phyloP scores from a whole-genome alignment of 768 basidiomycete genomes.

The Scleroderma bovista region DNA sequence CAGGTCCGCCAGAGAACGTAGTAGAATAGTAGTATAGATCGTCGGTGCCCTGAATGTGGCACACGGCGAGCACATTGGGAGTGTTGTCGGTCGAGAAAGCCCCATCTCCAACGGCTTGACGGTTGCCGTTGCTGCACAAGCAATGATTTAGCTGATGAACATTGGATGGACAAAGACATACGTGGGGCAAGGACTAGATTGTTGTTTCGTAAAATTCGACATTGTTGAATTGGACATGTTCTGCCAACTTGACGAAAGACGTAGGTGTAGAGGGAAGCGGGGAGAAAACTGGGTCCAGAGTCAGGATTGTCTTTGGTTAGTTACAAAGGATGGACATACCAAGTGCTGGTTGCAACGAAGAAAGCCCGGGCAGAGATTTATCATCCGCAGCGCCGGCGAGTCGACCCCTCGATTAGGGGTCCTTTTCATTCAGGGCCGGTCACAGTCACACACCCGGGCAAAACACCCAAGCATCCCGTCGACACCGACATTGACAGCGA shows the following conservation, averaged over 20 bases:
- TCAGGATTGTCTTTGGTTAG: neutral
- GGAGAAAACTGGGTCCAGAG: neutral
- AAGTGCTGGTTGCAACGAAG: neutral
- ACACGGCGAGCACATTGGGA: constrained; percentile 80
- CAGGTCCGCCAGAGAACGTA: constrained; percentile 91
- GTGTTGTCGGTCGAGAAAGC: constrained; percentile 73
- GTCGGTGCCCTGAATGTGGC: constrained; percentile 74
- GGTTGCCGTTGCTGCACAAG: constrained; percentile 67
- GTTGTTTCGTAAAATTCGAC: constrained; percentile 66
- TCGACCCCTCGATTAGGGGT: constrained; percentile 12
- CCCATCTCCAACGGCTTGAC: constrained; percentile 97
- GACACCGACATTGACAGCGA: constrained; percentile 9
- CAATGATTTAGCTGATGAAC: constrained; percentile 11
- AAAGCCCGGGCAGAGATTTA: constrained; percentile 1
- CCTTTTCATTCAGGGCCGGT: constrained; percentile 26
- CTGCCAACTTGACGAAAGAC: constrained; percentile 71
- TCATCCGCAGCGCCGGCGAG: neutral
- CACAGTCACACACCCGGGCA: neutral
- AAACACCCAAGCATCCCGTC: too few relatives aligned
- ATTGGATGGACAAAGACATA: constrained; percentile 32
- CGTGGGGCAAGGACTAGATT: constrained; percentile 96
- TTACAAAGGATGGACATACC: neutral
- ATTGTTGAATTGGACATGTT: constrained; percentile 70
- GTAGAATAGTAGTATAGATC: constrained; percentile 90
- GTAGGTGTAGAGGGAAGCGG: neutral